A percentile compares a stretch with the other conserved stretches of the same genome.
These are phyloP conservation scores for Sporothrix euskadiensis DNA, from an alignment of 2,329 filamentous ascomycete species.

Conservation along the genomic window DNA sequence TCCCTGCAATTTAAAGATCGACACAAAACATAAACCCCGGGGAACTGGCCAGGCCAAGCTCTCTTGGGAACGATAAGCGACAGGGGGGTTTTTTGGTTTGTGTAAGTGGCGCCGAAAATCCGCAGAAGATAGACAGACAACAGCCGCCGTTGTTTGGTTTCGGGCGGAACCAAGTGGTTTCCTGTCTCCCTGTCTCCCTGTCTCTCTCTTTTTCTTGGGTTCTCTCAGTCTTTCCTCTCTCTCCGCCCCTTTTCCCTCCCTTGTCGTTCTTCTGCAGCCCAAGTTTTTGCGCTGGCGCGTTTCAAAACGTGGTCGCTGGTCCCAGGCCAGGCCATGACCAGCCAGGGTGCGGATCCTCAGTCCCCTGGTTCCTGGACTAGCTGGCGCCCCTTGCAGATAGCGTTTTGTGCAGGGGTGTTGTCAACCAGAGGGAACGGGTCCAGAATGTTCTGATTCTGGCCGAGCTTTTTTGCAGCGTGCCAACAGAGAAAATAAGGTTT, in stretches of 20 bases:
- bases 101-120: conserved; percentile 12
- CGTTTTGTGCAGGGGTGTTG: neutral
- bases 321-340: neutral
- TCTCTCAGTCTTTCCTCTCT: neutral
- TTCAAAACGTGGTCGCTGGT: conserved; percentile 21
- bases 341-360: neutral
- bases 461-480: neutral
- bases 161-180: neutral
- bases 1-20: conserved; percentile 19
- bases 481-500: conserved; percentile 13
- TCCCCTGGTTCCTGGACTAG: neutral
- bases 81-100: neutral
- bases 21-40: neutral
- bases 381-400: neutral
- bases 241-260: neutral
- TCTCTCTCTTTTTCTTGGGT: neutral
- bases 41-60: neutral
- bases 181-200: neutral
- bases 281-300: conserved; percentile 14
- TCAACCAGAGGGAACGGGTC: neutral
- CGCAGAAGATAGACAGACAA: neutral
- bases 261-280: neutral
- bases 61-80: neutral
- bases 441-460: conserved; percentile 11
- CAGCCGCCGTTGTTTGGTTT: conserved; percentile 1